Conservation (phyloP, 345 rosid genomes). For the Acer negundo region DNA sequence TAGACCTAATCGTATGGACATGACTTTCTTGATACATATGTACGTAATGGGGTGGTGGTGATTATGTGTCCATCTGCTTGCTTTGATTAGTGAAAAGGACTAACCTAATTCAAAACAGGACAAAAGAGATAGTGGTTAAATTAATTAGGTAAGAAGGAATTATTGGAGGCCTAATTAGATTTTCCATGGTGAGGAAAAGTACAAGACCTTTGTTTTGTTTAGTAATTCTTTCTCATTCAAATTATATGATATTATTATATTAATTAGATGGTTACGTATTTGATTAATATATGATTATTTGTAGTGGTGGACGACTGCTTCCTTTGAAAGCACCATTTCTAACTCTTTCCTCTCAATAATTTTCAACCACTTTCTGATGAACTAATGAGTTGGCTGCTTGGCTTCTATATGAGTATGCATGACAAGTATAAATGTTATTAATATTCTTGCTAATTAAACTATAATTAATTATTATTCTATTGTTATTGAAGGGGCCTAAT, state of each 20-base stretch:
- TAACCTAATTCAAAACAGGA: constrained; percentile 4
- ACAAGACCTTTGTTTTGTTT: constrained; percentile 16
- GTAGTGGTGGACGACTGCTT: constrained; percentile 21
- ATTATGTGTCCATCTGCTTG: constrained; percentile 10
- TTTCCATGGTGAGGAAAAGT: constrained; percentile 5
- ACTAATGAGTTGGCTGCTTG: constrained; percentile 25
- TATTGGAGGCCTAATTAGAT: constrained; percentile 33
- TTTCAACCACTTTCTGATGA: constrained; percentile 27
- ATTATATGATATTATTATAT: neutral
- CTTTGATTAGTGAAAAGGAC: constrained; percentile 28
- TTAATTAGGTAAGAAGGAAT: constrained; percentile 11
- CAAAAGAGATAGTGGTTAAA: neutral
- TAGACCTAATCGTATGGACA: no score
- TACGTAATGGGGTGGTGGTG: neutral
- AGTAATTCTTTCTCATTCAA: constrained; percentile 24
- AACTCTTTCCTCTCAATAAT: constrained; percentile 52
- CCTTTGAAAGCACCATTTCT: constrained; percentile 38
- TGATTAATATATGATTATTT: neutral
- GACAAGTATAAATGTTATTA: constrained; percentile 17
- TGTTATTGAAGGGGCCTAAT: constrained; percentile 13
- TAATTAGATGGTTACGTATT: constrained; percentile 29
- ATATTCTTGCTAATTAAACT: neutral
- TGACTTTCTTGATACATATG: no score
- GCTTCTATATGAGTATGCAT: constrained; percentile 24
- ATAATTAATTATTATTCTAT: neutral